Evolutionary conservation across 805 yeast species (phyloP).

Genomic region (Wickerhamiella azymoides): DNA sequence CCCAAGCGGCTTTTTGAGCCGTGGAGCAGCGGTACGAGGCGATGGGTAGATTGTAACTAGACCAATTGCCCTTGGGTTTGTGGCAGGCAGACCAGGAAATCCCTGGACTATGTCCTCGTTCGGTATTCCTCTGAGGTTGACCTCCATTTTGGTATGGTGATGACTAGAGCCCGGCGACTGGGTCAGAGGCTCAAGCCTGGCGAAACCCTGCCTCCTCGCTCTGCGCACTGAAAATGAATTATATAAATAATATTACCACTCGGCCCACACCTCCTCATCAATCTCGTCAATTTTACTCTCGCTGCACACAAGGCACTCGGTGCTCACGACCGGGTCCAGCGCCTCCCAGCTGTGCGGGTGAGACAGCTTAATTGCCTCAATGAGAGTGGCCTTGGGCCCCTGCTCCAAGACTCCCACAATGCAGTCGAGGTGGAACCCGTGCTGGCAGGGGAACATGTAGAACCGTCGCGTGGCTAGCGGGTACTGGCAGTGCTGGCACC

Average conservation of each 20-base stretch:
- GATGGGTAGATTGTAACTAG: constrained; percentile 25
- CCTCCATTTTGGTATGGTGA: background rate
- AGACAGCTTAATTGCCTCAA: background rate
- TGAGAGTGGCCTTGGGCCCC: background rate
- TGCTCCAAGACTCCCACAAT: constrained; percentile 44
- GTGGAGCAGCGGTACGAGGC: constrained; percentile 6
- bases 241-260: constrained; percentile 6
- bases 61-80: constrained; percentile 30
- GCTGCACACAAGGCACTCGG: constrained; percentile 65
- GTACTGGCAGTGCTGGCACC: constrained; percentile 60
- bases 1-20: constrained; percentile 15
- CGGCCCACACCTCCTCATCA: constrained; percentile 39
- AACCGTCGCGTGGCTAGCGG: constrained; percentile 62
- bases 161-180: too few species aligned
- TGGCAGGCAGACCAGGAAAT: constrained; percentile 31
- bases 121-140: constrained; percentile 26
- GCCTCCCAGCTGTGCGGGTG: constrained; percentile 3
- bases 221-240: too few species aligned
- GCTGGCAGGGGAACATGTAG: constrained; percentile 77
- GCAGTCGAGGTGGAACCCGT: constrained; percentile 82
- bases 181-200: too few species aligned
- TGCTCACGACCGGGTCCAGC: constrained; percentile 45
- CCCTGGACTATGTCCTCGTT: constrained; percentile 31
- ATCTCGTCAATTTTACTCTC: constrained; percentile 56
- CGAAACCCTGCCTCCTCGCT: too few species aligned